These are phyloP conservation scores for Rhododendron williamsianum DNA, from an alignment of 148 eudicot species.

Conservation along the genomic window DNA sequence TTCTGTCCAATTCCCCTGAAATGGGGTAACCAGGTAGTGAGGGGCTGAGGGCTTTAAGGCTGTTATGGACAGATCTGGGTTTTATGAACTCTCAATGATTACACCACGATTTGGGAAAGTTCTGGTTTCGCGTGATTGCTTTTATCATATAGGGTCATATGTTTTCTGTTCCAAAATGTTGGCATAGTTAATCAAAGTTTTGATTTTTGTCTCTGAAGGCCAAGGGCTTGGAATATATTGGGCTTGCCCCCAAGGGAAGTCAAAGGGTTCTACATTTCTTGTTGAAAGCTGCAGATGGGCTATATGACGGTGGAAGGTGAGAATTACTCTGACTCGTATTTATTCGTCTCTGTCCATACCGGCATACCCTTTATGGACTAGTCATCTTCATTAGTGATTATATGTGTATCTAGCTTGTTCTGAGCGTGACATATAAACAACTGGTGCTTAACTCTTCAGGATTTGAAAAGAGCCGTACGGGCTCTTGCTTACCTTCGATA, in stretches of 20 bases:
- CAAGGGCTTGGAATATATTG: slow-evolving; percentile 55
- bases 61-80: neutral
- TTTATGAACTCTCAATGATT: neutral
- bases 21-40: neutral
- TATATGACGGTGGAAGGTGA: slow-evolving; percentile 79
- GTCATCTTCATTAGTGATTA: neutral
- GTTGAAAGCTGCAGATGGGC: slow-evolving; percentile 86
- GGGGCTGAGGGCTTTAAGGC: neutral
- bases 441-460: neutral
- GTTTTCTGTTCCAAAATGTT: neutral
- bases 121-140: neutral
- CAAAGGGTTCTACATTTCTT: slow-evolving; percentile 81
- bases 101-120: neutral
- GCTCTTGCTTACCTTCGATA: neutral
- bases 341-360: neutral
- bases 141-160: neutral
- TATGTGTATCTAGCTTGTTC: too few species aligned
- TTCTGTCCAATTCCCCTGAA: neutral
- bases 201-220: slow-evolving; percentile 41
- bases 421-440: neutral
- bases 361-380: neutral
- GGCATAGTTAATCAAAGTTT: neutral
- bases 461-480: neutral
- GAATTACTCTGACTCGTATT: slow-evolving; percentile 11
- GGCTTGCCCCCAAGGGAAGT: slow-evolving; percentile 91